These are phyloP conservation scores for Herpetospermum pedunculosum DNA, from an alignment of 306 rosid species.

Conservation along the genomic window DNA sequence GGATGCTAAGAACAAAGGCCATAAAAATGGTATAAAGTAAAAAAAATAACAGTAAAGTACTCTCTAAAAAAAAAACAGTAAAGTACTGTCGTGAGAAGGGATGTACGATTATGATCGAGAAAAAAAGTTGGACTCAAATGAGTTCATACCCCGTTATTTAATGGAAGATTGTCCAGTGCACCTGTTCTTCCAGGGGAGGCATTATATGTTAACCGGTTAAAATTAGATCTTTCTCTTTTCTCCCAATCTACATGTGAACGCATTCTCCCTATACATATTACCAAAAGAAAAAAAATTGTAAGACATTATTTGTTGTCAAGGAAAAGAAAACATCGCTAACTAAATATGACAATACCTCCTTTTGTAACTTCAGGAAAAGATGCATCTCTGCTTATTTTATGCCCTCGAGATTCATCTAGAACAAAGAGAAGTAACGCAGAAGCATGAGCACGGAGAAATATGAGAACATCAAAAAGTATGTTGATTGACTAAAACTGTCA, in stretches of 20 bases:
- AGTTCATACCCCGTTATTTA: slow-evolving; percentile 40
- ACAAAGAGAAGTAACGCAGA: not conserved
- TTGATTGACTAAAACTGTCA: not conserved
- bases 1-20: not conserved
- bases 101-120: slow-evolving; percentile 11
- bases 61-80: not conserved
- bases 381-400: slow-evolving; percentile 48
- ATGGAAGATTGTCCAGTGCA: slow-evolving; percentile 34
- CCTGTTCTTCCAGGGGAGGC: slow-evolving; percentile 41
- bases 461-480: not conserved
- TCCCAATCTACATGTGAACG: slow-evolving; percentile 70
- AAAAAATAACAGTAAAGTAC: not conserved
- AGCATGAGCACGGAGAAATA: not conserved
- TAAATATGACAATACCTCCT: slow-evolving; percentile 44
- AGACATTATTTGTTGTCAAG: slow-evolving; percentile 9
- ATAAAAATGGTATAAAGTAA: not conserved
- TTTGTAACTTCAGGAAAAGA: slow-evolving; percentile 48
- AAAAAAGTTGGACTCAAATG: not conserved
- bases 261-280: slow-evolving; percentile 47
- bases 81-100: not conserved
- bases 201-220: slow-evolving; percentile 45
- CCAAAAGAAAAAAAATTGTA: slow-evolving; percentile 3
- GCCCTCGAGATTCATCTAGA: slow-evolving; percentile 59
- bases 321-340: slow-evolving; percentile 10
- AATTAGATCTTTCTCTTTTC: slow-evolving; percentile 60